Evolutionary conservation across 2,329 filamentous ascomycete genomes (phyloP), one percentile per base, ranked within the genome.

Genomic region (Thermoascus crustaceus): DNA sequence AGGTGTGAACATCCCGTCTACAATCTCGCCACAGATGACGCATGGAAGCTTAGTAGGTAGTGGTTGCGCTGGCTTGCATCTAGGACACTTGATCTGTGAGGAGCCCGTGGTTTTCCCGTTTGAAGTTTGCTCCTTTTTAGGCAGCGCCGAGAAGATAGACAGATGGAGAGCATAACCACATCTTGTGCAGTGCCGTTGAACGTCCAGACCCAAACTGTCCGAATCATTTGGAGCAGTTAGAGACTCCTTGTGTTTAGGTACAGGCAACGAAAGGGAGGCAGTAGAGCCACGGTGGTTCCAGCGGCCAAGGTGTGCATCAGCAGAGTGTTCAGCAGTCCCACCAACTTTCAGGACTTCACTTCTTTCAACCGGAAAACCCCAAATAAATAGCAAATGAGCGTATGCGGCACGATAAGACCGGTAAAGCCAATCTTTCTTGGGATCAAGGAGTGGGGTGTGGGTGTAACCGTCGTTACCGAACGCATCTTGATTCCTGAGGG

Each of bases 311-410:
- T 38, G 41, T 32, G 40, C 20, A 19, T 53, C 48, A n/a, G 36
- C 32, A 22, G 57, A 58, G 38, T 61, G 60, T 2, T 57, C 54
- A 7, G 58, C 52, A 4, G 66, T 47, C 0, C 64, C 64, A 32
- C 72, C 69, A 38, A 73, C 72, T 44, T 77, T 78, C 17, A 78
- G 60, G 2, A 80, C 60, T 51, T 80, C 76, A 9, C 71, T 69
- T 32, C 69, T 66, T 43, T 72, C 62, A 14, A 73, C 63, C 8
- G 67, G 59, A 7, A 80, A 45, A 8, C 67, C 68, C 76, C 76
- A 80, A 6, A 71, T 67, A n/a, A 68, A 69, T 4, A 80, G 63
- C 37, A 76, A 60, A 31, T 76, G 61, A 3, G 76, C 73, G 53
- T 80, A 80, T 29, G 68, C 62, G 33, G 63, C 57, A 26, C 74